Conservation (phyloP, 805 yeast genomes). For the Schizosaccharomyces cryophilus region DNA sequence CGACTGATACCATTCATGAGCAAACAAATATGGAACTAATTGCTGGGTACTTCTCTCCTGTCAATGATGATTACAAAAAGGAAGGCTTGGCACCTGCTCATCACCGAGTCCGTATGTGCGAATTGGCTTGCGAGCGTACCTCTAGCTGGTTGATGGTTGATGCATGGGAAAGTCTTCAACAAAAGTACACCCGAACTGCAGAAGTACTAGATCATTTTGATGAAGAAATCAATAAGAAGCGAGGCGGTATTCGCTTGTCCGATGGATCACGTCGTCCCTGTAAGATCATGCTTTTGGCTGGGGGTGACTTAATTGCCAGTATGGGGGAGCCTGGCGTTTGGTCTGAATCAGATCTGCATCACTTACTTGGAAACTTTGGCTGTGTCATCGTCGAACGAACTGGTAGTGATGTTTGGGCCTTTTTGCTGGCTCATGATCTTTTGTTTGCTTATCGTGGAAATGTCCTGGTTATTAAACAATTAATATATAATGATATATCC, state of each 20-base stretch:
- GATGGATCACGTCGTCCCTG: conserved; percentile 39
- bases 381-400: conserved; percentile 92
- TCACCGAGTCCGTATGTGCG: conserved; percentile 94
- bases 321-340: conserved; percentile 99
- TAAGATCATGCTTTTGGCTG: conserved; percentile 86
- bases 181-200: conserved; percentile 78
- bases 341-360: conserved; percentile 88
- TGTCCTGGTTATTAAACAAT: conserved; percentile 79
- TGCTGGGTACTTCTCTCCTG: conserved; percentile 87
- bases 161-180: conserved; percentile 94
- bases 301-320: conserved; percentile 89
- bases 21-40: conserved; percentile 83
- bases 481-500: conserved; percentile 85
- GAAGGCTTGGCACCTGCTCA: conserved; percentile 73
- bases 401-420: conserved; percentile 83
- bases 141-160: conserved; percentile 97
- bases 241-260: conserved; percentile 51
- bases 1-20: conserved; percentile 74
- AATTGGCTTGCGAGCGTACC: conserved; percentile 89
- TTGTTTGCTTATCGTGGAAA: conserved; percentile 92
- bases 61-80: conserved; percentile 66
- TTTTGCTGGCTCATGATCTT: conserved; percentile 76
- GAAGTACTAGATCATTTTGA: conserved; percentile 89
- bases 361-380: conserved; percentile 85
- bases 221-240: conserved; percentile 71